These are phyloP conservation scores for Taiozyma sp. DNA, from an alignment of 1,139 yeast species.

Conservation along the genomic window DNA sequence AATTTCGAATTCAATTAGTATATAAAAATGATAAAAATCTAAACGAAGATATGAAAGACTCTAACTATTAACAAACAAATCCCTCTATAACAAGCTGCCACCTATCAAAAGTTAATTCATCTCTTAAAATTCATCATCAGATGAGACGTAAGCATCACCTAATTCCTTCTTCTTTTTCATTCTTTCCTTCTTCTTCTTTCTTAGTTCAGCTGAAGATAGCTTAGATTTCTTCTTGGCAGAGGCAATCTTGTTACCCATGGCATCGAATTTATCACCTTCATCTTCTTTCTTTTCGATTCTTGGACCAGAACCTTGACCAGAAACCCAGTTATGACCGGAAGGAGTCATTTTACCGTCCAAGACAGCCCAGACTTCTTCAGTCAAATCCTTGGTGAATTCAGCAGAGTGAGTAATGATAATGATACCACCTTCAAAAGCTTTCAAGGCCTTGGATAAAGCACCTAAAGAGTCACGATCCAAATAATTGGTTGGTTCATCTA, in stretches of 20 bases:
- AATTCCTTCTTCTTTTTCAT: constrained; percentile 99
- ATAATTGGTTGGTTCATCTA: constrained; percentile 99
- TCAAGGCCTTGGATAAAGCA: constrained; percentile 98
- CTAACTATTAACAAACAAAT: not conserved
- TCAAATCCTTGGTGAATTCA: constrained; percentile 96
- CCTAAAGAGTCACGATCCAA: constrained; percentile 99
- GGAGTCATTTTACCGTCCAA: constrained; percentile 98
- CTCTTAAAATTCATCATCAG: constrained; percentile 63
- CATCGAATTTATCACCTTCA: constrained; percentile 98
- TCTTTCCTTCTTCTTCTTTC: constrained; percentile 99
- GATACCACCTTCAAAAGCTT: constrained; percentile 99
- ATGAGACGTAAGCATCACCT: constrained; percentile 98
- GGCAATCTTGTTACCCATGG: constrained; percentile 99
- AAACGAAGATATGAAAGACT: not conserved
- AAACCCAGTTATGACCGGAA: constrained; percentile 99
- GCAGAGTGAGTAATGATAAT: constrained; percentile 99
- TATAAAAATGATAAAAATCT: not conserved
- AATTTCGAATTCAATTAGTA: not conserved
- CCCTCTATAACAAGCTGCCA: not conserved
- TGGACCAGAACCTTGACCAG: constrained; percentile 99
- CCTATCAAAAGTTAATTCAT: not conserved
- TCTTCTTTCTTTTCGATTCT: constrained; percentile 95
- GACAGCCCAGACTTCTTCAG: constrained; percentile 99
- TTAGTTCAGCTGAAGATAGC: constrained; percentile 97
- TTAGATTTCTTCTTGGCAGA: constrained; percentile 94